Evolutionary conservation across 2,329 filamentous ascomycete species (phyloP).

Genomic region (Juglanconis oblonga): DNA sequence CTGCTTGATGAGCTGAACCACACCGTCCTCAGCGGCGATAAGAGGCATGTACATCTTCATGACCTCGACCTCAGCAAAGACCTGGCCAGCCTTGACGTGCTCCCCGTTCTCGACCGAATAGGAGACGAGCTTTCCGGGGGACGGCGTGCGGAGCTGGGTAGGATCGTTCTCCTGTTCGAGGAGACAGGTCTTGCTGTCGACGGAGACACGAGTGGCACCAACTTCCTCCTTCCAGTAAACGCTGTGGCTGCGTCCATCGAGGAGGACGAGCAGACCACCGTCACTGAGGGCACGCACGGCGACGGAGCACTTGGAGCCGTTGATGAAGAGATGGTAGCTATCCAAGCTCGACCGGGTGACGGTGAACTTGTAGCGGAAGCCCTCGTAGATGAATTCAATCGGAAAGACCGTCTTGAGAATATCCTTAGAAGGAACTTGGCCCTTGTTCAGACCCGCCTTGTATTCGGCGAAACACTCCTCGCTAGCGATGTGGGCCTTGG

Average conservation of each 20-base stretch:
- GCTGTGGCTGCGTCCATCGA: constrained; percentile 92
- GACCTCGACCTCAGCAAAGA: constrained; percentile 96
- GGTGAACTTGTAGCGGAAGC: constrained; percentile 95
- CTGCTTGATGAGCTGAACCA: constrained; percentile 98
- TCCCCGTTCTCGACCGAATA: constrained; percentile 94
- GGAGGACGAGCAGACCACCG: constrained; percentile 85
- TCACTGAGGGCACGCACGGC: constrained; percentile 91
- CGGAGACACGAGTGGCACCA: constrained; percentile 88
- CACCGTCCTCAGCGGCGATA: constrained; percentile 88
- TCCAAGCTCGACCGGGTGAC: constrained; percentile 88
- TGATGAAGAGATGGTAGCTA: constrained; percentile 98
- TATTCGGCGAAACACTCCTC: constrained; percentile 87
- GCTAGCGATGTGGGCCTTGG: constrained; percentile 92
- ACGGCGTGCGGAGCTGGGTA: constrained; percentile 91
- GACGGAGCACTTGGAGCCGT: constrained; percentile 92
- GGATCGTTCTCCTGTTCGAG: constrained; percentile 99
- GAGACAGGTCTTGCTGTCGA: constrained; percentile 96
- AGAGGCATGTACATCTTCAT: constrained; percentile 99
- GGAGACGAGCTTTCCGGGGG: constrained; percentile 96
- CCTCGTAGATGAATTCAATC: constrained; percentile 98
- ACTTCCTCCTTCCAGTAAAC: constrained; percentile 99
- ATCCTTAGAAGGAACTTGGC: constrained; percentile 94
- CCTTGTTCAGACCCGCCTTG: constrained; percentile 85
- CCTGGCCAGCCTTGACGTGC: constrained; percentile 86
- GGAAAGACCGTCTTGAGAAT: constrained; percentile 97